These are phyloP conservation scores for Seiridium cupressi DNA, from an alignment of 2,329 filamentous ascomycete species.

Conservation along the genomic window DNA sequence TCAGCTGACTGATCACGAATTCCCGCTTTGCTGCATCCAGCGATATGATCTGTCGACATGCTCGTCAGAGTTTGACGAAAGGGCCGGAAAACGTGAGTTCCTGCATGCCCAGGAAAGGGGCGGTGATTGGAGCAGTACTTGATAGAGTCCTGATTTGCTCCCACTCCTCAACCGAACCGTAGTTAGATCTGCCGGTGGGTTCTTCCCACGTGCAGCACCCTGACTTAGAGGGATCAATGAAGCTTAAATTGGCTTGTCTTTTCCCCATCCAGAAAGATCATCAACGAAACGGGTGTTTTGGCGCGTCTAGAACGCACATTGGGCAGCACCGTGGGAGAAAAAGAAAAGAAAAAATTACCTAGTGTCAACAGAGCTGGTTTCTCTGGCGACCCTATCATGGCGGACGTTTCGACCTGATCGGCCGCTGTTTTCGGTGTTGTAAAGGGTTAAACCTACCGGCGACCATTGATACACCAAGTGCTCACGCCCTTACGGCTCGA, in stretches of 20 bases:
- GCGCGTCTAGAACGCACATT: neutral
- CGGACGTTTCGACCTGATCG: neutral
- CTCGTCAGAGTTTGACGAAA: no score
- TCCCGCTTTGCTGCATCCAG: no score
- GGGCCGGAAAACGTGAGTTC: no score
- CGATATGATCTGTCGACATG: no score
- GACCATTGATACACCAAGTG: neutral
- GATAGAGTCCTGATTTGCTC: neutral
- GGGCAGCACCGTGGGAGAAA: neutral
- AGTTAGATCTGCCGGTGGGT: slow-evolving; percentile 2
- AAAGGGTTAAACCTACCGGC: neutral
- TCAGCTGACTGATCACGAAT: no score
- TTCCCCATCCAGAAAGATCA: neutral
- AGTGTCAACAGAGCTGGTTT: neutral
- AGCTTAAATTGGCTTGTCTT: neutral
- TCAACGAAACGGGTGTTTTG: neutral
- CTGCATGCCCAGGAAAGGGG: no score
- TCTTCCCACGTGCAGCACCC: slow-evolving; percentile 1
- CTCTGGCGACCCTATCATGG: neutral
- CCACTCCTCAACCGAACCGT: neutral
- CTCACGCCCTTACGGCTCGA: neutral
- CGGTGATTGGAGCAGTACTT: no score
- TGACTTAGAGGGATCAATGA: neutral
- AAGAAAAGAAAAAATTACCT: no score
- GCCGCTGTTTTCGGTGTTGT: neutral